Evolutionary conservation across 805 yeast genomes (phyloP).

Genomic region (Lachancea sp.): DNA sequence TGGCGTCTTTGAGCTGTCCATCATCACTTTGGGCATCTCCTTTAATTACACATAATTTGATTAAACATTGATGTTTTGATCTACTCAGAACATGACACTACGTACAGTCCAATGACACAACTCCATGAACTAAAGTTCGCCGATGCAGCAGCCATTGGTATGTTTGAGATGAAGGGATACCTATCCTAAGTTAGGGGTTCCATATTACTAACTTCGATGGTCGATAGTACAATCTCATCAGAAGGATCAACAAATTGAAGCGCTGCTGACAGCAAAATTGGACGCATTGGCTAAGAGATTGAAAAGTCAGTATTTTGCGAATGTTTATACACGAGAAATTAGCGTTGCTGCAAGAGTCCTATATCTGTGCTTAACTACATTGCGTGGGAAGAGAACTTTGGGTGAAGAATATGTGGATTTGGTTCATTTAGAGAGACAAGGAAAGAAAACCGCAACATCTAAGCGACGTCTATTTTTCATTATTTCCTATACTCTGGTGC

Average conservation of each 20-base stretch:
- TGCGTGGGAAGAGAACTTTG: constrained; percentile 68
- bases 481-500: constrained; percentile 53
- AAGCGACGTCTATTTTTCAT: constrained; percentile 52
- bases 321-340: constrained; percentile 57
- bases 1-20: too few species aligned
- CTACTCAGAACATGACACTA: too few species aligned
- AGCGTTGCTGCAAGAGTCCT: constrained; percentile 49
- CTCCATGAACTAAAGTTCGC: constrained; percentile 51
- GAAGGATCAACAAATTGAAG: constrained; percentile 72
- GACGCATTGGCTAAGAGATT: constrained; percentile 49
- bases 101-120: constrained; percentile 1
- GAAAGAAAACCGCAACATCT: constrained; percentile 42
- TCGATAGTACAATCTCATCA: constrained; percentile 76
- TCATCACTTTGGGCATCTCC: too few species aligned
- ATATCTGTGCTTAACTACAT: constrained; percentile 71
- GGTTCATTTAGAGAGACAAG: constrained; percentile 51
- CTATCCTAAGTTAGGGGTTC: neutral
- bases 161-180: constrained; percentile 25
- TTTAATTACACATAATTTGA: too few species aligned
- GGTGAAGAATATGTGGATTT: constrained; percentile 94
- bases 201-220: neutral
- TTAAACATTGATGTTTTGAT: too few species aligned
- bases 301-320: constrained; percentile 57
- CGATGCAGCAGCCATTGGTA: constrained; percentile 79
- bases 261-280: constrained; percentile 46